Conservation (phyloP, 2,329 filamentous ascomycete genomes). For the Thelonectria blattea region DNA sequence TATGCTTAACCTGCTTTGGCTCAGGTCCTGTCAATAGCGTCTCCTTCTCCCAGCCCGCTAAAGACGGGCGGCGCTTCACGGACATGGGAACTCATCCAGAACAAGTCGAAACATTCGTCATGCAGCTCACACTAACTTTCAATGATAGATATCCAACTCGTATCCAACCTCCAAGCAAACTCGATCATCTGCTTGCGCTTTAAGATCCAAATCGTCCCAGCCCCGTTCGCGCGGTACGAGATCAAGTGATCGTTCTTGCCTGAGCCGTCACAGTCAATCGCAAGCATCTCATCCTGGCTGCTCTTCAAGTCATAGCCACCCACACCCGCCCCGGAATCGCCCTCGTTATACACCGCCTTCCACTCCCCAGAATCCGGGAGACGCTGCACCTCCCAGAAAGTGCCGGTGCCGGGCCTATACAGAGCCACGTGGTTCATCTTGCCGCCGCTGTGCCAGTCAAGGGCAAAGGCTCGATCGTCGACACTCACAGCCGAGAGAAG, state of each 20-base stretch:
- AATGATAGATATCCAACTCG: not conserved
- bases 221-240: conserved; percentile 12
- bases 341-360: conserved; percentile 3
- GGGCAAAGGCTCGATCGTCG: conserved; percentile 11
- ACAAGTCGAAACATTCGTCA: not conserved
- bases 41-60: not conserved
- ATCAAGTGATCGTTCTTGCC: conserved; percentile 12
- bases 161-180: not conserved
- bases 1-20: not conserved
- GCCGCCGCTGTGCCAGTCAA: conserved; percentile 14
- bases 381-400: conserved; percentile 10
- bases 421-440: conserved; percentile 3
- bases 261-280: conserved; percentile 8
- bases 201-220: conserved; percentile 16
- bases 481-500: not conserved
- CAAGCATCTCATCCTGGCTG: conserved; percentile 4
- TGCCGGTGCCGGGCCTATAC: conserved; percentile 12
- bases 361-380: not conserved
- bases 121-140: not conserved
- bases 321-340: conserved; percentile 11
- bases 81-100: not conserved
- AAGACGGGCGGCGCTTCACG: not conserved
- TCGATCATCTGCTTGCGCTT: not conserved
- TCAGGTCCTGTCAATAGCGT: not conserved
- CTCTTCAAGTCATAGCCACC: conserved; percentile 12